Conservation (phyloP, 2,329 filamentous ascomycete species). For the Penicillium janthinellum region DNA sequence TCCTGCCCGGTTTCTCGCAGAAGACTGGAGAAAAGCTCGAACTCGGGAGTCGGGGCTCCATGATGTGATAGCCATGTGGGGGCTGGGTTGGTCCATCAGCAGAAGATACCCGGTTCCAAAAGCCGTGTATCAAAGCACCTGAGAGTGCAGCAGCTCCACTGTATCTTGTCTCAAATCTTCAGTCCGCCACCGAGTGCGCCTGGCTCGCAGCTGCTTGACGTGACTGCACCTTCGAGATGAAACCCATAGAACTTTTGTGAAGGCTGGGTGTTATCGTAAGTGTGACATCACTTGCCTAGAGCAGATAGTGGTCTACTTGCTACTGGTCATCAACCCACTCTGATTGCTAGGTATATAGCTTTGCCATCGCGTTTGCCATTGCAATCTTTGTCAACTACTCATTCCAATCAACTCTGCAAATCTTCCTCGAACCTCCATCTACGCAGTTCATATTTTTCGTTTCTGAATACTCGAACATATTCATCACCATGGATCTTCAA, state of each 20-base stretch:
- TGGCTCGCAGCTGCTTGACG: conserved; percentile 14
- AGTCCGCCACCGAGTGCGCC: conserved; percentile 19
- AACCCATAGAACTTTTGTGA: conserved; percentile 10
- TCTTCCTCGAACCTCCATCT: background rate
- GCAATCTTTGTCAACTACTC: background rate
- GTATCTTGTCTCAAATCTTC: conserved; percentile 8
- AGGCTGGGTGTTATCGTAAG: conserved; percentile 27
- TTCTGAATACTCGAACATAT: background rate
- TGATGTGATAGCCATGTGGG: conserved; percentile 19
- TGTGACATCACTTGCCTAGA: conserved; percentile 33
- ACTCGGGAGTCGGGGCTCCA: conserved; percentile 9
- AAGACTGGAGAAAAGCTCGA: conserved; percentile 9
- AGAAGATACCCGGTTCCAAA: conserved; percentile 10
- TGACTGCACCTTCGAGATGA: conserved; percentile 18
- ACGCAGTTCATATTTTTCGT: background rate
- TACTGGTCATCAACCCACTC: background rate
- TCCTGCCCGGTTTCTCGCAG: conserved; percentile 12
- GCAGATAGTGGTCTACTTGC: background rate
- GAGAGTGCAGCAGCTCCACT: conserved; percentile 15
- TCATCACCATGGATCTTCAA: conserved; percentile 44
- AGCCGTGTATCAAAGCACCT: conserved; percentile 7
- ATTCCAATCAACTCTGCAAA: background rate
- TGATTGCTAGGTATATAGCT: conserved; percentile 25
- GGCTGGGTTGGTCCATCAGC: background rate
- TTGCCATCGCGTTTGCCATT: conserved; percentile 8